Base-by-base conservation (phyloP, 2,329 filamentous ascomycete species). In the Pezicula rhizophila region DNA sequence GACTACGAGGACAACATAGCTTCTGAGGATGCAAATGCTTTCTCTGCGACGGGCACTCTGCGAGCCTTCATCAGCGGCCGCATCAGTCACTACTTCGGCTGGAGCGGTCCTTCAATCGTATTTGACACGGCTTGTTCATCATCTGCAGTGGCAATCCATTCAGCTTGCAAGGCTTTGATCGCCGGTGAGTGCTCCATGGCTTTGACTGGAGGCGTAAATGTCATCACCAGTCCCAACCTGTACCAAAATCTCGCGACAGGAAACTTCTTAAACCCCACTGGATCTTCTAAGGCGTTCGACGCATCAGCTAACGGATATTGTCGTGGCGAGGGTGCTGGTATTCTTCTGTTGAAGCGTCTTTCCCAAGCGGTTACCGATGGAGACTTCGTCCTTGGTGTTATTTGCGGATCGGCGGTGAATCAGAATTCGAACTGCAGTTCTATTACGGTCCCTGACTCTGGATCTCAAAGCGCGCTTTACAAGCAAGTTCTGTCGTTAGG, bases 361-460 rank as follows among this genome's bases (percentile, higher is more conserved):
- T 62, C 67, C 11, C 66, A 72, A 50, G 77, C 77, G 2, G 47
- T 70, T 17, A 65, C 64, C 1, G 75, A 78, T 44, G 70, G 70
- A 1, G 72, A 79, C 53, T 59, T 60, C 1, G 70, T 78, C 23
- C 47, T 68, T 1, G 75, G 66, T 11, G 63, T 72, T 0, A 84
- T 95, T 45, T 72, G 85, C 0, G 85, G 81, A 4, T 77, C 71
- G 0, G 66, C 67, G 1, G 68, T 75, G 31, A 81, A 80, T 50
- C 75, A 78, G 49, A 80, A 50, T 17, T 17, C 39, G 4, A 52
- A 52, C 23, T 41, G 37, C 8, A 47, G 42, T 11, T 39, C 40
- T 17, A 52, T 57, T 15, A 51, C 44, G 2, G 49, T 55, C 17
- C 54, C 54, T n/a, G 33, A 48, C 28, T 8, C 62, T 56, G 0